Evolutionary conservation across 805 yeast genomes (phyloP).

Genomic region (Lipomyces yamadae): DNA sequence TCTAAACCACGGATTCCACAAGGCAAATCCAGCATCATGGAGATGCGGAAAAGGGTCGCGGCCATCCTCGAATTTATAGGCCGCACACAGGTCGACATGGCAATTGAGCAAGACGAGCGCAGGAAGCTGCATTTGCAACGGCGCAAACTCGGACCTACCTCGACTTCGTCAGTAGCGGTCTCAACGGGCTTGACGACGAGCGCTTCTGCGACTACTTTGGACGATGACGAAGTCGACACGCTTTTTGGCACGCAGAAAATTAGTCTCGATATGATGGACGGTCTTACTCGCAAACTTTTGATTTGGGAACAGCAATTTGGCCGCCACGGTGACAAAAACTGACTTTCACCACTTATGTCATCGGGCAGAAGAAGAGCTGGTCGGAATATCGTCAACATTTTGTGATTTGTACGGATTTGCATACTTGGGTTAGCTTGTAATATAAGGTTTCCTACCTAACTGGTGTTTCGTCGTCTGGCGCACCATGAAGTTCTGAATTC

Average conservation of each 20-base stretch:
- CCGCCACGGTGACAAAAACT: slow-evolving; percentile 46
- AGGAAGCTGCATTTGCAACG: slow-evolving; percentile 51
- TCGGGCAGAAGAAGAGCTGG: background rate
- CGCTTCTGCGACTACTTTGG: slow-evolving; percentile 11
- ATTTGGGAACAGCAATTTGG: slow-evolving; percentile 81
- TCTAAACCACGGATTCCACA: slow-evolving; percentile 85
- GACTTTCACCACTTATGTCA: background rate
- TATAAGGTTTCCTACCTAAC: background rate
- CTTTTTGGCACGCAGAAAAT: slow-evolving; percentile 60
- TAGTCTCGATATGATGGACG: slow-evolving; percentile 70
- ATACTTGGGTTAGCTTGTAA: background rate
- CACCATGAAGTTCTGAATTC: background rate
- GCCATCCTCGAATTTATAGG: slow-evolving; percentile 92
- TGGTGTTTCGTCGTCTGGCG: background rate
- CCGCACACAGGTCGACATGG: slow-evolving; percentile 81
- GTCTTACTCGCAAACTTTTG: slow-evolving; percentile 69
- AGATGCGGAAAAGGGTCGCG: slow-evolving; percentile 84
- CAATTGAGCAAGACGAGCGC: slow-evolving; percentile 69
- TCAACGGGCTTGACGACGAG: slow-evolving; percentile 14
- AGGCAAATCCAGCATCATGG: slow-evolving; percentile 72
- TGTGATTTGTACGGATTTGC: background rate
- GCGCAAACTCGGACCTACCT: slow-evolving; percentile 27
- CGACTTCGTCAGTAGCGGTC: slow-evolving; percentile 3
- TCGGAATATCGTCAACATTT: background rate
- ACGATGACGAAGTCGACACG: slow-evolving; percentile 45